phyloP scores from a whole-genome alignment of 2,329 filamentous ascomycete species.

The Fusarium torulosum region DNA sequence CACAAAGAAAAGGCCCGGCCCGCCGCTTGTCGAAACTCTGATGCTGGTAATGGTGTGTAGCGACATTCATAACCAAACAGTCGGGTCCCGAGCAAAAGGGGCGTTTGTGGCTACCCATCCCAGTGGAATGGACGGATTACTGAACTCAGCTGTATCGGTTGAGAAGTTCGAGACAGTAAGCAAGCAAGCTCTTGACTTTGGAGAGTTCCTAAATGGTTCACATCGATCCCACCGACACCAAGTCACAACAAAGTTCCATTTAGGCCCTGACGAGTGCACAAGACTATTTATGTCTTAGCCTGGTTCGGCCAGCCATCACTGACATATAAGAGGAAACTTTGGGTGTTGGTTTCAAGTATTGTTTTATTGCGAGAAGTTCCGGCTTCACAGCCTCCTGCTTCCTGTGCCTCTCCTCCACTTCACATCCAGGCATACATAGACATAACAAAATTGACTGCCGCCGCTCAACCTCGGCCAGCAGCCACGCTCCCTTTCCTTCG shows the following conservation, averaged over 20 bases:
- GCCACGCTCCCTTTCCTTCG: conserved; percentile 23
- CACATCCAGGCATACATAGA: conserved; percentile 24
- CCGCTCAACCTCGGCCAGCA: conserved; percentile 44
- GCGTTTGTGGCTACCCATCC: neutral
- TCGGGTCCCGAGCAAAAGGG: neutral
- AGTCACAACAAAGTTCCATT: too few species aligned
- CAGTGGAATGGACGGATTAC: too few species aligned
- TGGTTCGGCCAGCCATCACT: neutral
- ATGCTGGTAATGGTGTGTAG: conserved; percentile 7
- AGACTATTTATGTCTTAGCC: neutral
- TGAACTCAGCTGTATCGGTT: neutral
- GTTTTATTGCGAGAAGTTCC: conserved; percentile 42
- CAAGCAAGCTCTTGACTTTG: too few species aligned
- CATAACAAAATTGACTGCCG: conserved; percentile 30
- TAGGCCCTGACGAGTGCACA: neutral
- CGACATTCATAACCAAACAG: neutral
- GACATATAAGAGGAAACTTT: neutral
- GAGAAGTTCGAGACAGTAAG: too few species aligned
- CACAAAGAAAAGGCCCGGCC: conserved; percentile 40
- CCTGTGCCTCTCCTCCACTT: conserved; percentile 17
- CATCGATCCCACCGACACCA: too few species aligned
- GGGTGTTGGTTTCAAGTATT: conserved; percentile 28
- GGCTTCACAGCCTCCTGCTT: conserved; percentile 41
- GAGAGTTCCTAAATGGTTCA: too few species aligned
- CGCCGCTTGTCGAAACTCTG: conserved; percentile 39